These are phyloP conservation scores for Ceratocystis cacaofunesta DNA, from an alignment of 2,329 filamentous ascomycete genomes.

Conservation along the genomic window DNA sequence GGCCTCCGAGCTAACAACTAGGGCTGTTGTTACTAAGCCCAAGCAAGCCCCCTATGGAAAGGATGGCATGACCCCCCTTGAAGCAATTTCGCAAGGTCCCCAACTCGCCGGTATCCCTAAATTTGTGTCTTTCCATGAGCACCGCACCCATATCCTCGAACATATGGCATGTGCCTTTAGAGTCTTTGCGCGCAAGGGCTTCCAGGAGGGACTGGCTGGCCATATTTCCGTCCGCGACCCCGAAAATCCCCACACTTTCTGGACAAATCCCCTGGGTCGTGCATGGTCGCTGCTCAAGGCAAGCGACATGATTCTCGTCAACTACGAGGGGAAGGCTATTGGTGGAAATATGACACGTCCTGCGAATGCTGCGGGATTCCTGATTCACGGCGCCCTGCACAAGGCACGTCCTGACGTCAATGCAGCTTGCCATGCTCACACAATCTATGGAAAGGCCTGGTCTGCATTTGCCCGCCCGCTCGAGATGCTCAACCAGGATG, in stretches of 20 bases:
- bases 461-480: slow-evolving; percentile 44
- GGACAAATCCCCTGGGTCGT: slow-evolving; percentile 43
- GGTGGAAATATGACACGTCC: slow-evolving; percentile 41
- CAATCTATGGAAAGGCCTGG: slow-evolving; percentile 49
- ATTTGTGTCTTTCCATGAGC: slow-evolving; percentile 19
- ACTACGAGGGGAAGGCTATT: slow-evolving; percentile 42
- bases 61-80: slow-evolving; percentile 11
- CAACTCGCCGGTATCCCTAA: slow-evolving; percentile 12
- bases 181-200: slow-evolving; percentile 33
- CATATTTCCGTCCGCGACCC: slow-evolving; percentile 32
- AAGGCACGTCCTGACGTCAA: slow-evolving; percentile 47
- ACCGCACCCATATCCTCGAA: slow-evolving; percentile 26
- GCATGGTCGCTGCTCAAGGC: slow-evolving; percentile 52
- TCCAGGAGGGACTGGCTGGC: slow-evolving; percentile 31
- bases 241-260: slow-evolving; percentile 25
- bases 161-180: slow-evolving; percentile 34
- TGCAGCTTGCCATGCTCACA: slow-evolving; percentile 53
- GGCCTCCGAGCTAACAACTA: neutral
- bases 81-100: slow-evolving; percentile 13
- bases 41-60: slow-evolving; percentile 8
- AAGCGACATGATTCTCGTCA: slow-evolving; percentile 51
- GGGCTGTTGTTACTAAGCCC: neutral
- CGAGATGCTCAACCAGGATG: slow-evolving; percentile 55
- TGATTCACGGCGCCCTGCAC: slow-evolving; percentile 53
- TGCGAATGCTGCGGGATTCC: slow-evolving; percentile 52